Evolutionary conservation across 495 filamentous ascomycete species (phyloP), one percentile per base, ranked within the genome.

Genomic region (Penicillium flavigenum): DNA sequence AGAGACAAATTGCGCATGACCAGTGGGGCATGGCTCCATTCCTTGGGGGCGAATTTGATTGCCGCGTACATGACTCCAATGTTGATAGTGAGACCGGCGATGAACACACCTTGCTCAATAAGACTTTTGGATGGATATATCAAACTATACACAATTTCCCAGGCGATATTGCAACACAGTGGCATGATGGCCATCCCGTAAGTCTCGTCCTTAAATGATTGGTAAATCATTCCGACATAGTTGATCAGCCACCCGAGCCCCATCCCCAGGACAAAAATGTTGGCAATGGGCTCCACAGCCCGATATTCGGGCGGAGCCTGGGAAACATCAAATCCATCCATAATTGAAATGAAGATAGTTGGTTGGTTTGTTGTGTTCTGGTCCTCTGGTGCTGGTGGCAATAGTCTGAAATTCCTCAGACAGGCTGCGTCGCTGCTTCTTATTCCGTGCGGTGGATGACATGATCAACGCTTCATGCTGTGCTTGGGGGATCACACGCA

Each of bases 171-270:
- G 42, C 47, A 58, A 45, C 58, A 64, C 9, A 64, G 50, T 2
- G 62, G 62, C 16, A 64, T 45, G 7, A 67, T 52, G 19, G 62
- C 36, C 58, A 64, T 67, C 47, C 51, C 27, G 46, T 65, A 65
- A 14, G 63, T 65, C 8, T 26, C n/a, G 26, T 62, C 62, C 41
- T 45, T 54, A 12, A 50, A 41, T 20, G 61, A 66, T n/a, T 51
- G 47, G 36, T 57, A 56, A 9, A 58, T 38, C 58, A 59, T 61
- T 27, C 29, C 32, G 22, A 60, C 38, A 51, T 66, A 66, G 51
- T 66, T 56, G 38, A 50, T 41, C 14, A 61, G 9, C 61, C 61
- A 66, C 10, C 64, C 61, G 12, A 51, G 14, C 10, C 54, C 50
- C 61, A 63, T 64, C 6, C 54, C 54, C 4, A 56, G 26, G 27